Evolutionary conservation across 2,329 filamentous ascomycete species (phyloP).

Genomic region (Paraphoma chrysanthemicola): DNA sequence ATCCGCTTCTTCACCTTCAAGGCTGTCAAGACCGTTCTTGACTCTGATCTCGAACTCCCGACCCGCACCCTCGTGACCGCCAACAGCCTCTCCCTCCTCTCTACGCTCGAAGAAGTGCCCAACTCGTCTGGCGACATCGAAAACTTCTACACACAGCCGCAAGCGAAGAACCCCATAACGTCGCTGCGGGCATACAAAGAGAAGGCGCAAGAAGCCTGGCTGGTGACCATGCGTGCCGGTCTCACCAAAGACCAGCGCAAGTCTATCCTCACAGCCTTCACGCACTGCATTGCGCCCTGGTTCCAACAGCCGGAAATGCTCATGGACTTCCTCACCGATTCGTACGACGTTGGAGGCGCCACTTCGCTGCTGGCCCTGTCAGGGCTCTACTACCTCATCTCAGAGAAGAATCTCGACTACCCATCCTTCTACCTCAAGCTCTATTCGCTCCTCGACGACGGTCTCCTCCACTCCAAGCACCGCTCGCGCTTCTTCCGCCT

Average conservation of each 20-base stretch:
- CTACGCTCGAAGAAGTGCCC: slow-evolving; percentile 74
- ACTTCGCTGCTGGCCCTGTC: slow-evolving; percentile 87
- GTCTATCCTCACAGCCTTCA: slow-evolving; percentile 75
- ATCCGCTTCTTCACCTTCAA: slow-evolving; percentile 83
- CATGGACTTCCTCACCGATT: slow-evolving; percentile 96
- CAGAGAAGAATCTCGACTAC: slow-evolving; percentile 93
- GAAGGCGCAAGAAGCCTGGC: slow-evolving; percentile 85
- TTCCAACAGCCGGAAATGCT: slow-evolving; percentile 87
- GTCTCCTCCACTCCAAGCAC: slow-evolving; percentile 91
- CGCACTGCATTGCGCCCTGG: slow-evolving; percentile 83
- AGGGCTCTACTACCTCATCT: slow-evolving; percentile 93
- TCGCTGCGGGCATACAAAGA: slow-evolving; percentile 76
- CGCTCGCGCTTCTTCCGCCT: slow-evolving; percentile 92
- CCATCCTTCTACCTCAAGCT: slow-evolving; percentile 92
- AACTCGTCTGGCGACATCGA: slow-evolving; percentile 70
- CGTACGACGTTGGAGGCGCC: slow-evolving; percentile 84
- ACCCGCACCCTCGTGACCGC: slow-evolving; percentile 44
- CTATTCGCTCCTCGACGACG: slow-evolving; percentile 86
- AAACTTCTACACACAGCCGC: slow-evolving; percentile 71
- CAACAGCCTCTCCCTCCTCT: slow-evolving; percentile 68
- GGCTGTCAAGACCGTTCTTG: slow-evolving; percentile 61
- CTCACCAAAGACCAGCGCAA: slow-evolving; percentile 80
- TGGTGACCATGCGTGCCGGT: slow-evolving; percentile 73
- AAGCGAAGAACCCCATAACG: slow-evolving; percentile 66
- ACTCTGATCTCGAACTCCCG: slow-evolving; percentile 31